Evolutionary conservation across 2,329 filamentous ascomycete genomes (phyloP), one percentile per base, ranked within the genome.

Genomic region (Diaporthe sp.): DNA sequence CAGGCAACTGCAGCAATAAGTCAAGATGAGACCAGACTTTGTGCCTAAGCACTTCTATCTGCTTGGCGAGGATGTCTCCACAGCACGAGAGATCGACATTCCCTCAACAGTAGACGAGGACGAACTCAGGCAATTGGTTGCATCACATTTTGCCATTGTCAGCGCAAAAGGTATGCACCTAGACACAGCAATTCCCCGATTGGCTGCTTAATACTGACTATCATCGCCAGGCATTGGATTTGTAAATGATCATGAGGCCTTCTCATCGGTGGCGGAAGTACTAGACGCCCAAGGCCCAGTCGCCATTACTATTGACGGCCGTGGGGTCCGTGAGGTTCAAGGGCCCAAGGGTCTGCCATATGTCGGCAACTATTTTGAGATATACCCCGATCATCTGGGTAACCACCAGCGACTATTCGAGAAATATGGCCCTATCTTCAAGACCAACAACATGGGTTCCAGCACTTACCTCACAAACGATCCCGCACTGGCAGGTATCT

Each of bases 311-410:
- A 83, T 90, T 22, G 87, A 89, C 73, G 87, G 88, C 30, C 83
- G 87, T 50, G 78, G 82, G 5, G 85, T 90, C 9, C 86, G 85
- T 1, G 82, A 86, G 3, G 80, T 90, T 10, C 89, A 87, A 2
- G 88, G 89, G 0, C 87, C 89, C 6, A 81, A 79, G 25, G 85
- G 84, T 6, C 80, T 87, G 1, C 86, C 87, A 2, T 82, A 85
- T n/a, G 80, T 90, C 4, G 89, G 89, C 27, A 89, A 86, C 77
- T 88, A 85, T 80, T 87, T 87, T 58, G 88, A 90, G 74, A 80
- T 90, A 13, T 91, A 85, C 77, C 89, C 89, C 0, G 89, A 91
- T 75, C 88, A 89, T 74, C 82, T 91, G 1, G 89, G 89, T 4
- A 91, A 91, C 79, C 86, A 89, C 72, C 84, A 89, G 59, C 84